These are phyloP conservation scores for Tetracladium setigerum DNA, from an alignment of 495 filamentous ascomycete species.

Conservation along the genomic window DNA sequence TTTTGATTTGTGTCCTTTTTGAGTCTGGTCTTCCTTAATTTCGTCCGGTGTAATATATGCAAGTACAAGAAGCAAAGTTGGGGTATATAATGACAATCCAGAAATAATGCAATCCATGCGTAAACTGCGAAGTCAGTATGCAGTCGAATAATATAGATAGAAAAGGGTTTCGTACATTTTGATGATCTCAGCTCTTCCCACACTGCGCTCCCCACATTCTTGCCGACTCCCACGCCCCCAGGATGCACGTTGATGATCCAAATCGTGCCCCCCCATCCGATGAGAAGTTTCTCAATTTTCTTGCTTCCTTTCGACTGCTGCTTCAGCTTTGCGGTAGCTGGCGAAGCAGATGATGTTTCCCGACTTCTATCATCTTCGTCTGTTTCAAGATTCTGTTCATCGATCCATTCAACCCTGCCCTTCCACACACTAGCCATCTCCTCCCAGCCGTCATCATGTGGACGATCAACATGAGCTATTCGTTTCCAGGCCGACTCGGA, in stretches of 20 bases:
- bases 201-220: slow-evolving; percentile 62
- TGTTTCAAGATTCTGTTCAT: slow-evolving; percentile 63
- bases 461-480: slow-evolving; percentile 85
- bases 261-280: slow-evolving; percentile 92
- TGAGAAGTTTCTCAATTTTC: slow-evolving; percentile 70
- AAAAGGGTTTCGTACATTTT: slow-evolving; percentile 63
- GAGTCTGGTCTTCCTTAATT: slow-evolving; percentile 20
- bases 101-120: slow-evolving; percentile 95
- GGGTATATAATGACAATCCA: slow-evolving; percentile 93
- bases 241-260: slow-evolving; percentile 92
- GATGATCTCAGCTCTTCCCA: slow-evolving; percentile 78
- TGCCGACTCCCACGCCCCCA: slow-evolving; percentile 58
- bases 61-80: slow-evolving; percentile 80
- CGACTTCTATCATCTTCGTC: slow-evolving; percentile 45
- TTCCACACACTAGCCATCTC: slow-evolving; percentile 96
- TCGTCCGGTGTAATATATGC: slow-evolving; percentile 71
- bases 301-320: slow-evolving; percentile 34
- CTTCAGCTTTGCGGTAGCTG: slow-evolving; percentile 36
- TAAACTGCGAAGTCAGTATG: slow-evolving; percentile 49
- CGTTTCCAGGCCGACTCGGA: slow-evolving; percentile 86
- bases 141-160: not conserved
- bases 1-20: slow-evolving; percentile 24
- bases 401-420: slow-evolving; percentile 83
- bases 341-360: slow-evolving; percentile 33
- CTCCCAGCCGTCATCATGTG: slow-evolving; percentile 73